Evolutionary conservation across 2,329 filamentous ascomycete genomes (phyloP).

Genomic region (Monosporascus sp.): DNA sequence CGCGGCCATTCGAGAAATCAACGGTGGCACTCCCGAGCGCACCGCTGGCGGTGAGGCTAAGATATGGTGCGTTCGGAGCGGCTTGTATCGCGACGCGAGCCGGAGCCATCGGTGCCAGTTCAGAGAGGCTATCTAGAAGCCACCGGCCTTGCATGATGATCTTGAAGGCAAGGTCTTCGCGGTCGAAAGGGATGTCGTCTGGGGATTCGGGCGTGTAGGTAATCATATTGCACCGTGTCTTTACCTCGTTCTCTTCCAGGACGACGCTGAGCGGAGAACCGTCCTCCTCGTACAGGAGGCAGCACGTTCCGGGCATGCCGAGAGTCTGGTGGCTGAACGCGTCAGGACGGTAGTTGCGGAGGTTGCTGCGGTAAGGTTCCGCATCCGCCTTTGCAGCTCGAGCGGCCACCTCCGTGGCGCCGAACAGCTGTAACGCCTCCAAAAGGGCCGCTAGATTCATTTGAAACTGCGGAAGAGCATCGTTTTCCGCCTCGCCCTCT

Average conservation of each 20-base stretch:
- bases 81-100: conserved; percentile 65
- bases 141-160: conserved; percentile 84
- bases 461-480: conserved; percentile 67
- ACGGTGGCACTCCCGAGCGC: conserved; percentile 60
- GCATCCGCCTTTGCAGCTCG: conserved; percentile 54
- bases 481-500: conserved; percentile 26
- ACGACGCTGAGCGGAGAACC: conserved; percentile 80
- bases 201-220: conserved; percentile 75
- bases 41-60: conserved; percentile 66
- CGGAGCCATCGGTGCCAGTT: conserved; percentile 67
- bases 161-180: conserved; percentile 77
- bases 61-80: conserved; percentile 60
- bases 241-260: conserved; percentile 80
- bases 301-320: conserved; percentile 81
- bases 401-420: conserved; percentile 65
- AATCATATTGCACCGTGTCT: conserved; percentile 82
- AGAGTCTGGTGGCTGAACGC: conserved; percentile 81
- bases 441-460: conserved; percentile 83
- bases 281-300: conserved; percentile 67
- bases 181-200: conserved; percentile 84
- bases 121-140: conserved; percentile 67
- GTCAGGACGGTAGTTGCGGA: conserved; percentile 59
- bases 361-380: conserved; percentile 57
- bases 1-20: conserved; percentile 59
- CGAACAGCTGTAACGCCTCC: conserved; percentile 94